These are phyloP conservation scores for Apiotrichum gamsii DNA, from an alignment of 1,284 basidiomycete species.

Conservation along the genomic window DNA sequence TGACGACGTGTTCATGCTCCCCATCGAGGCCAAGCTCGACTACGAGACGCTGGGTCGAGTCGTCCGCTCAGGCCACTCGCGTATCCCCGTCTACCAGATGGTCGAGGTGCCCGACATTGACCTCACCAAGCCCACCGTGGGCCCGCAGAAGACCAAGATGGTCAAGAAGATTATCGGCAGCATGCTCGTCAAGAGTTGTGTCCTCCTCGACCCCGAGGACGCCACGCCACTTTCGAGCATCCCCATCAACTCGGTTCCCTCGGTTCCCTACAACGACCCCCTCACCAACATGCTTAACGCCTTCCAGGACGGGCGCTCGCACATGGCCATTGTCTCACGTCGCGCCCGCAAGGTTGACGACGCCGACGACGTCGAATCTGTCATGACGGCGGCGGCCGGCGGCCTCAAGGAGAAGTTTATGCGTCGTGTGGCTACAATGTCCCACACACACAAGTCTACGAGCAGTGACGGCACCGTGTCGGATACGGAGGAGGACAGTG, in stretches of 20 bases:
- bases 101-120: slow-evolving; percentile 55
- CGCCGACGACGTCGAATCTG: slow-evolving; percentile 28
- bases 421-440: slow-evolving; percentile 44
- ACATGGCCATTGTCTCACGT: slow-evolving; percentile 82
- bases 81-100: slow-evolving; percentile 60
- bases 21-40: slow-evolving; percentile 70
- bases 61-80: slow-evolving; percentile 69
- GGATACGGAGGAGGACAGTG: slow-evolving; percentile 16
- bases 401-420: slow-evolving; percentile 46
- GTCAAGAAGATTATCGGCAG: slow-evolving; percentile 75
- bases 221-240: slow-evolving; percentile 69
- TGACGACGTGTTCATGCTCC: slow-evolving; percentile 62
- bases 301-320: slow-evolving; percentile 84
- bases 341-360: slow-evolving; percentile 35
- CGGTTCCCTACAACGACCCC: slow-evolving; percentile 77
- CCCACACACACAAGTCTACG: not conserved
- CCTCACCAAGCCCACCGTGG: slow-evolving; percentile 7
- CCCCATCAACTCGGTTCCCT: slow-evolving; percentile 75
- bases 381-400: slow-evolving; percentile 49
- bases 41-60: slow-evolving; percentile 68
- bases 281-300: slow-evolving; percentile 79
- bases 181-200: slow-evolving; percentile 74
- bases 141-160: slow-evolving; percentile 47
- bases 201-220: slow-evolving; percentile 81
- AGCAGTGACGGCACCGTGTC: slow-evolving; percentile 59